Percentiles rank a stretch among this genome's conserved stretches.
phyloP scores from a whole-genome alignment of 495 filamentous ascomycete genomes.

The Penicillium turbatum region DNA sequence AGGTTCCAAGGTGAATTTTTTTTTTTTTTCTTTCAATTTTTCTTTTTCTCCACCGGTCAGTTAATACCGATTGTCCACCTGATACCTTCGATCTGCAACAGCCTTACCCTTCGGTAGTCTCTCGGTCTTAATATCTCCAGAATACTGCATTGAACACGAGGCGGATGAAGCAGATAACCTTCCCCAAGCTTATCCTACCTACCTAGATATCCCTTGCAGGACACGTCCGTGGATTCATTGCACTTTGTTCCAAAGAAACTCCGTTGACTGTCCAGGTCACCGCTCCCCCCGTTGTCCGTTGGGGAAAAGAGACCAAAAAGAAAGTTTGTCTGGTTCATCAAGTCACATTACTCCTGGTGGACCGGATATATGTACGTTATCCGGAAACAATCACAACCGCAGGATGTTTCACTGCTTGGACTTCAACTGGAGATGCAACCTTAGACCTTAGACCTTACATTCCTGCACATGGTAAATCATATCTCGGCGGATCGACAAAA shows the following conservation, averaged over 20 bases:
- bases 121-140: too few species aligned
- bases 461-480: conserved; percentile 18
- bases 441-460: neutral
- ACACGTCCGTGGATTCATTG: too few species aligned
- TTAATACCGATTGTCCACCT: too few species aligned
- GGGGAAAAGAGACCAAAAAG: conserved; percentile 8
- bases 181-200: too few species aligned
- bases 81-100: too few species aligned
- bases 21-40: neutral
- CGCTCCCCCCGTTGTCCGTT: neutral
- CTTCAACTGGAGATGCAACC: conserved; percentile 7
- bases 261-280: neutral
- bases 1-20: too few species aligned
- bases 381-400: conserved; percentile 19
- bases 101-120: neutral
- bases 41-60: conserved; percentile 4
- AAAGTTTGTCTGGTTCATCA: conserved; percentile 12
- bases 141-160: conserved; percentile 13
- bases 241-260: neutral
- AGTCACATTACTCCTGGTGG: conserved; percentile 12
- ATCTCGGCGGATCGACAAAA: conserved; percentile 16
- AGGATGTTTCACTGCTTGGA: neutral
- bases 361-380: conserved; percentile 8
- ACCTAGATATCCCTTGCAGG: conserved; percentile 15
- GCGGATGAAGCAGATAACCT: too few species aligned